Evolutionary conservation across 2,329 filamentous ascomycete genomes (phyloP).

Genomic region (Phaeoacremonium minimum): DNA sequence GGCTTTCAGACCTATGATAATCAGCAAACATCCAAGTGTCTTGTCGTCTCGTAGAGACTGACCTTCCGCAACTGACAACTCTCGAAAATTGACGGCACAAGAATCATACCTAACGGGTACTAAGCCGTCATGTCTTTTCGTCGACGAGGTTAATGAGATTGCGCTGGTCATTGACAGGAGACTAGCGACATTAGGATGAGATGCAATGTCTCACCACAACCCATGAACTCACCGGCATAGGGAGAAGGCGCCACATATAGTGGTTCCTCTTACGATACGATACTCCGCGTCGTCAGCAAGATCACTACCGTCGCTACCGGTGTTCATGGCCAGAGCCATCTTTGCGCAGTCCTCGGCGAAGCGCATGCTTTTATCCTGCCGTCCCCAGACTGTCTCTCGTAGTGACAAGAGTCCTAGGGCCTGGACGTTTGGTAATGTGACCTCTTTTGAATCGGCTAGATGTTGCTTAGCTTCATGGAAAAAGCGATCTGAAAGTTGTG

Average conservation of each 20-base stretch:
- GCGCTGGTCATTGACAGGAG: no score
- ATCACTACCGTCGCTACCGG: no score
- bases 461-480: conserved; percentile 13
- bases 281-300: neutral
- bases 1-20: neutral
- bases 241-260: neutral
- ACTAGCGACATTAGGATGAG: no score
- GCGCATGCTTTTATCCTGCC: neutral
- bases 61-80: no score
- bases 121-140: no score
- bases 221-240: neutral
- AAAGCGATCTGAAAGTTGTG: conserved; percentile 15
- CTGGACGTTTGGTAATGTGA: conserved; percentile 13
- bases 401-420: conserved; percentile 14
- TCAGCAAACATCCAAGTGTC: no score
- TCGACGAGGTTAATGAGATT: no score
- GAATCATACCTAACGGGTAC: no score
- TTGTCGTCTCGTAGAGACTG: no score
- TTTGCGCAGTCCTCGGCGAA: neutral
- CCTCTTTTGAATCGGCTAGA: conserved; percentile 8
- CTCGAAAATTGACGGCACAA: no score
- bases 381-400: conserved; percentile 12
- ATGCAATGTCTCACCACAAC: no score
- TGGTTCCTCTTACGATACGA: neutral
- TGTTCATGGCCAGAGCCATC: neutral